Percentiles rank a stretch among this genome's conserved stretches.
phyloP scores from a whole-genome alignment of 1,139 yeast species.

The Protomyces gravidus region DNA sequence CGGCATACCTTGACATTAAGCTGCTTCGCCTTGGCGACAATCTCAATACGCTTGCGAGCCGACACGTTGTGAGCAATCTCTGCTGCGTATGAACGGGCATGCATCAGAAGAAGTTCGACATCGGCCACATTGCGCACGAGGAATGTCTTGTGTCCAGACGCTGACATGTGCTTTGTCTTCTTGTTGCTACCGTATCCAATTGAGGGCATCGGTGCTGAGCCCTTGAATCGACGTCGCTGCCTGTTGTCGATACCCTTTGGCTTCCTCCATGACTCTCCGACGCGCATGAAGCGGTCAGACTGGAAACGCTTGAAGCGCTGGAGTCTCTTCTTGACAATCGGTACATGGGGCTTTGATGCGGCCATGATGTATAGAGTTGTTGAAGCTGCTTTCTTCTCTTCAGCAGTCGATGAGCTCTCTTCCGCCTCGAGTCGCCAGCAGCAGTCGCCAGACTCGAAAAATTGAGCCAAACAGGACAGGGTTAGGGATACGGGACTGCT shows the following conservation, averaged over 20 bases:
- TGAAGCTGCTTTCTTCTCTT: too few species aligned
- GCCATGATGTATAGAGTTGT: slow-evolving; percentile 54
- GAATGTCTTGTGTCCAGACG: slow-evolving; percentile 98
- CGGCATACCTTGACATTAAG: slow-evolving; percentile 74
- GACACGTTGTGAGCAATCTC: slow-evolving; percentile 98
- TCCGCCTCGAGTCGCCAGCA: too few species aligned
- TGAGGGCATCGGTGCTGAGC: slow-evolving; percentile 97
- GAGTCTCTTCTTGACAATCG: slow-evolving; percentile 99
- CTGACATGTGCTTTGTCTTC: slow-evolving; percentile 92
- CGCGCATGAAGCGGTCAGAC: slow-evolving; percentile 99
- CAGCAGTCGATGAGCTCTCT: too few species aligned
- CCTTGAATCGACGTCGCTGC: slow-evolving; percentile 98
- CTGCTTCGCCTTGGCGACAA: slow-evolving; percentile 96
- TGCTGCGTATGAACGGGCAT: slow-evolving; percentile 98
- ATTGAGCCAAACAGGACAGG: background rate
- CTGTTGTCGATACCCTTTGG: slow-evolving; percentile 99
- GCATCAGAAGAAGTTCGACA: slow-evolving; percentile 91
- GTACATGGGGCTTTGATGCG: slow-evolving; percentile 97
- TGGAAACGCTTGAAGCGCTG: slow-evolving; percentile 99
- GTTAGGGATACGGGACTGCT: background rate
- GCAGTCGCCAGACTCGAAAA: too few species aligned
- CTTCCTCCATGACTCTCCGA: slow-evolving; percentile 99
- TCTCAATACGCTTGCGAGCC: slow-evolving; percentile 95
- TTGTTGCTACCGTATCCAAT: slow-evolving; percentile 99
- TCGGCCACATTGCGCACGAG: slow-evolving; percentile 89